Base-by-base conservation (phyloP, 2,329 filamentous ascomycete genomes). In the Monascus ruber region DNA sequence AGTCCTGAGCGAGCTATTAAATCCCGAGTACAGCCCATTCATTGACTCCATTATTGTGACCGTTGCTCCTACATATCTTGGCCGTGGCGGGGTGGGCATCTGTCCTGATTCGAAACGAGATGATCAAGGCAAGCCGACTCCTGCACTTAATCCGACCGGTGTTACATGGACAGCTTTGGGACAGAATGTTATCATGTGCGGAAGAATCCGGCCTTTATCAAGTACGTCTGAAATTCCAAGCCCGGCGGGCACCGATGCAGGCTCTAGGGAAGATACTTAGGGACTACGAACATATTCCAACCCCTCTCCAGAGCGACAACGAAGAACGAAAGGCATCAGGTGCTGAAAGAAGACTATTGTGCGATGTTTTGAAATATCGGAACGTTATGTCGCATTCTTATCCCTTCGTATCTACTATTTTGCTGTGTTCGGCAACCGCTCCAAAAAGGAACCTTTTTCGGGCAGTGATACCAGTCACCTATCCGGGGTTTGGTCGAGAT, bases 11-110 rank as follows among this genome's bases (percentile, higher is more conserved):
- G 76, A 82, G 31, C 64, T 96, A 11, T 69, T 96, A n/a, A 69
- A 73, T 31, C 69, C 74, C 2, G 65, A 67, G 26, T 76, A 79
- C 51, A 68, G 76, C 10, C 51, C 58, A n/a, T 65, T 87, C 6
- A 70, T 94, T 33, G 74, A 85, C 54, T 81, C 81, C 2, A 79
- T 94, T 36, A 83, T 96, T 51, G 72, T 95, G 42, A 95, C 89
- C 0, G 79, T 95, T 53, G 87, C 89, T 3, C 89, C 89, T 6
- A 85, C 79, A 0, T 96, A 86, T 76, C 70, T 96, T n/a, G 89
- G 89, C 1, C 71, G 75, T 43, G 85, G 84, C 2, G 86, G 86
- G 5, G 84, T 95, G 6, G 71, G 79, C 7, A 85, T 94, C 2
- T 81, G 77, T 35, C 89, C 88, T 2, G 69, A 76, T 17, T 70